phyloP scores from a whole-genome alignment of 73 alveolate species.

The Paraurostyla sp. region DNA sequence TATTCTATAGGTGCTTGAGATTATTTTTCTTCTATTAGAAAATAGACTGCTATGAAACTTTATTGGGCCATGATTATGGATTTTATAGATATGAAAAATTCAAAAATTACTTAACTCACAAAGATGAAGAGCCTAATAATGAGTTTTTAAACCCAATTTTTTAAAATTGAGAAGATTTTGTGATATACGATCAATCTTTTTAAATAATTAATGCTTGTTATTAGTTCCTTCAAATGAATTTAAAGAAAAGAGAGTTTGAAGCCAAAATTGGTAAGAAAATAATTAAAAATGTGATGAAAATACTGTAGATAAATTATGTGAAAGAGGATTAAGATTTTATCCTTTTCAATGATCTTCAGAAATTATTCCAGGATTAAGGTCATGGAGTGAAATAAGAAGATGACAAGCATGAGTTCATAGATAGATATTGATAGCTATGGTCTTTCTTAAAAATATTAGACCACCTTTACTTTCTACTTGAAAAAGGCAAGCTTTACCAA shows the following conservation, averaged over 20 bases:
- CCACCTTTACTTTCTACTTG: constrained; percentile 22
- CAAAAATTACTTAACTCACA: constrained; percentile 53
- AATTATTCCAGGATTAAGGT: neutral
- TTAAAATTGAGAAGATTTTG: constrained; percentile 40
- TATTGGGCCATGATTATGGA: constrained; percentile 68
- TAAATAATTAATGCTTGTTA: constrained; percentile 14
- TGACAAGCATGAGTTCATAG: constrained; percentile 57
- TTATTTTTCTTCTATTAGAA: constrained; percentile 63
- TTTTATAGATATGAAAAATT: constrained; percentile 60
- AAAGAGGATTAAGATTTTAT: constrained; percentile 32
- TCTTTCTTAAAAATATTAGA: constrained; percentile 19
- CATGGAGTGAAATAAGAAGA: constrained; percentile 39
- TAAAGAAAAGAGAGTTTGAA: constrained; percentile 19
- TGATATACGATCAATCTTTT: constrained; percentile 25
- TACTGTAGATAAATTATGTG: neutral
- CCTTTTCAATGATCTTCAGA: constrained; percentile 24
- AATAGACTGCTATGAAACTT: constrained; percentile 51
- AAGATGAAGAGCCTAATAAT: constrained; percentile 38
- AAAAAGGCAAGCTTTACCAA: constrained; percentile 52
- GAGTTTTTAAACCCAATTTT: constrained; percentile 51
- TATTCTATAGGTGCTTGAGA: constrained; percentile 63
- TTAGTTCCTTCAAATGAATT: constrained; percentile 5
- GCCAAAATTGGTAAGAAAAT: constrained; percentile 35
- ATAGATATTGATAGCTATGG: constrained; percentile 49
- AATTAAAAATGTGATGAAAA: neutral